phyloP scores from a whole-genome alignment of 2,329 filamentous ascomycete species.

The Epicoccum nigrum region DNA sequence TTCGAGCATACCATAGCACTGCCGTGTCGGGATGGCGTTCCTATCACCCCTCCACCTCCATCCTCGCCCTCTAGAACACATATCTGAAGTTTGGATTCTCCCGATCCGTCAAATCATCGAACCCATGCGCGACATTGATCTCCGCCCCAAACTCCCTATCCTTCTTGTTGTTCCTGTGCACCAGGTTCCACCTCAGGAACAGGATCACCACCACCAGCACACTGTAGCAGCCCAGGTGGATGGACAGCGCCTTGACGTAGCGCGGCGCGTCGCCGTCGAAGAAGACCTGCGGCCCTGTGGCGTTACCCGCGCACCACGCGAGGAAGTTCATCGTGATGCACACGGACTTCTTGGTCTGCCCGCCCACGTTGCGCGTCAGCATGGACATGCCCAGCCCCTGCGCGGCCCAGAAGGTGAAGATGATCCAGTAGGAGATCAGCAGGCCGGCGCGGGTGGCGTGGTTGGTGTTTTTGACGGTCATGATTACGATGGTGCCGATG shows the following conservation, averaged over 20 bases:
- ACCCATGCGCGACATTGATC: slow-evolving; percentile 54
- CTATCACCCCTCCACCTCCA: not conserved
- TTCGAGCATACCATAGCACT: no score
- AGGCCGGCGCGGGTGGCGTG: slow-evolving; percentile 68
- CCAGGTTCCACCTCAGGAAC: slow-evolving; percentile 64
- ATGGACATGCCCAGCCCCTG: slow-evolving; percentile 71
- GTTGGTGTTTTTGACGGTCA: slow-evolving; percentile 67
- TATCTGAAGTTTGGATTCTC: slow-evolving; percentile 68
- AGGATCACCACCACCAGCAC: slow-evolving; percentile 64
- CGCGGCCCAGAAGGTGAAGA: slow-evolving; percentile 77
- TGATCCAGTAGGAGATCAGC: slow-evolving; percentile 76
- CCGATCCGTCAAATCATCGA: slow-evolving; percentile 67
- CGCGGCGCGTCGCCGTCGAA: slow-evolving; percentile 62
- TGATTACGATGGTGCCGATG: slow-evolving; percentile 73
- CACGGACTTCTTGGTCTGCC: slow-evolving; percentile 74
- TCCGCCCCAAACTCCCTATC: slow-evolving; percentile 52
- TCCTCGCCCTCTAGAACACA: slow-evolving; percentile 44
- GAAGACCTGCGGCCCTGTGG: slow-evolving; percentile 60
- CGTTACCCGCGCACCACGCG: slow-evolving; percentile 71
- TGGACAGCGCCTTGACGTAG: slow-evolving; percentile 73
- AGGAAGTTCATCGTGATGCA: slow-evolving; percentile 74
- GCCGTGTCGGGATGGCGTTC: not conserved
- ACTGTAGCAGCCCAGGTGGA: slow-evolving; percentile 72
- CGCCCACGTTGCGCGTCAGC: slow-evolving; percentile 72
- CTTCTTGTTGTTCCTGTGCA: slow-evolving; percentile 63